Evolutionary conservation across 352 stramenopile genomes (phyloP).

Genomic region (Chrysophaeum taylorii): DNA sequence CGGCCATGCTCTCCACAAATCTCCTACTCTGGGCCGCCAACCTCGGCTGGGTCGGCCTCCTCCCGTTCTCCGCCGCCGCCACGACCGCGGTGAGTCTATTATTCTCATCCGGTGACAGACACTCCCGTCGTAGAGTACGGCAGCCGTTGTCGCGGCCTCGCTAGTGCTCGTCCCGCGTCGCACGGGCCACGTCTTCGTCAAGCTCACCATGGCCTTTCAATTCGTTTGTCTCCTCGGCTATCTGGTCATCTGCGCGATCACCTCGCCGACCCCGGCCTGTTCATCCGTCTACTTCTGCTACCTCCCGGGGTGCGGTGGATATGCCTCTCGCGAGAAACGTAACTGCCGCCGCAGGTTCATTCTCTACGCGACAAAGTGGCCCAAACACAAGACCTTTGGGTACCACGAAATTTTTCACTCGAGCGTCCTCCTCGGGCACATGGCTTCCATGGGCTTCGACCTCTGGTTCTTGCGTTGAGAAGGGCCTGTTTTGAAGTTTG

Average conservation of each 20-base stretch:
- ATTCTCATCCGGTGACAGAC: too few relatives aligned
- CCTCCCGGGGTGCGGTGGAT: neutral
- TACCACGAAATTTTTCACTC: constrained; percentile 8
- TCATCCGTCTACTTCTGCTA: neutral
- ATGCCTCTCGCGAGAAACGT: too few relatives aligned
- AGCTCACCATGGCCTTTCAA: neutral
- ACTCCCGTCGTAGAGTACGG: too few relatives aligned
- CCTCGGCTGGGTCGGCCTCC: neutral
- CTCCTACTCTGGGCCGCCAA: neutral
- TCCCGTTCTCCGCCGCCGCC: too few relatives aligned
- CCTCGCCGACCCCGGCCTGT: neutral
- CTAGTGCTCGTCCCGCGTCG: too few relatives aligned
- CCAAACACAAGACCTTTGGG: neutral
- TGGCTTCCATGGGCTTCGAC: constrained; percentile 7
- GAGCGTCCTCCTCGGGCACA: neutral
- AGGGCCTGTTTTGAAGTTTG: too few relatives aligned
- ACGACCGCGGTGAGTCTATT: too few relatives aligned
- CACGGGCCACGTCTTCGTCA: neutral
- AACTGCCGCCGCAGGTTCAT: too few relatives aligned
- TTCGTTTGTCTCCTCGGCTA: neutral
- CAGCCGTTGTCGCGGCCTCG: too few relatives aligned
- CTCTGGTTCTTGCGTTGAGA: neutral
- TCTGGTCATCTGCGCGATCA: neutral
- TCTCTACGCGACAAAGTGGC: constrained; percentile 4
- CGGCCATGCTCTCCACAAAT: constrained; percentile 1